Evolutionary conservation across 345 rosid species (phyloP).

Genomic region (Gossypium longicalyx): DNA sequence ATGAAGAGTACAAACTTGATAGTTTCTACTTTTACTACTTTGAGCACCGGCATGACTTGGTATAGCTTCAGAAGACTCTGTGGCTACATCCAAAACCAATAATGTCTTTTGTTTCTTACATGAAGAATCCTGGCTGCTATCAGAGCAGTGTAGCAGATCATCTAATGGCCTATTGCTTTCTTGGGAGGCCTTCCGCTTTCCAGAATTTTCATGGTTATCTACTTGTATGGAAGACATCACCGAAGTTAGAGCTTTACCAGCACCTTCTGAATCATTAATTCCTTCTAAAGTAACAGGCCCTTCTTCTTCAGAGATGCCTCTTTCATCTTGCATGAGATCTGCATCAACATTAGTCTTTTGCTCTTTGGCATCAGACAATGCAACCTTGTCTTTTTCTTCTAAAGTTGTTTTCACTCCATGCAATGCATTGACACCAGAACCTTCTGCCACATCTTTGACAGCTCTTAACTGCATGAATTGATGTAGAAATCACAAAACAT

Average conservation of each 20-base stretch:
- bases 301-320: constrained; percentile 17
- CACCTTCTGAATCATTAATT: constrained; percentile 25
- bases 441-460: constrained; percentile 44
- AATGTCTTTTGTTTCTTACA: constrained; percentile 61
- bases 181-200: constrained; percentile 56
- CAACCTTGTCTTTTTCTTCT: constrained; percentile 35
- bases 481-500: constrained; percentile 12
- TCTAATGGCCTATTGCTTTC: constrained; percentile 18
- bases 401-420: constrained; percentile 28
- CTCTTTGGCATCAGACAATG: constrained; percentile 30
- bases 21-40: constrained; percentile 11
- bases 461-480: constrained; percentile 46
- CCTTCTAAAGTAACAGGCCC: constrained; percentile 26
- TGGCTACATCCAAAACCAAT: constrained; percentile 21
- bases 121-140: constrained; percentile 32
- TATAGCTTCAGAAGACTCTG: constrained; percentile 21
- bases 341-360: constrained; percentile 23
- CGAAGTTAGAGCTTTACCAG: constrained; percentile 27
- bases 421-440: constrained; percentile 28
- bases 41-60: constrained; percentile 20
- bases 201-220: constrained; percentile 32
- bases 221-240: constrained; percentile 29
- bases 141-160: constrained; percentile 22
- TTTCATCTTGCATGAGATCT: constrained; percentile 30
- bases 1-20: constrained; percentile 8